Base-by-base conservation (phyloP, 179 eudicot genomes). In the Patellifolia procumbens region DNA sequence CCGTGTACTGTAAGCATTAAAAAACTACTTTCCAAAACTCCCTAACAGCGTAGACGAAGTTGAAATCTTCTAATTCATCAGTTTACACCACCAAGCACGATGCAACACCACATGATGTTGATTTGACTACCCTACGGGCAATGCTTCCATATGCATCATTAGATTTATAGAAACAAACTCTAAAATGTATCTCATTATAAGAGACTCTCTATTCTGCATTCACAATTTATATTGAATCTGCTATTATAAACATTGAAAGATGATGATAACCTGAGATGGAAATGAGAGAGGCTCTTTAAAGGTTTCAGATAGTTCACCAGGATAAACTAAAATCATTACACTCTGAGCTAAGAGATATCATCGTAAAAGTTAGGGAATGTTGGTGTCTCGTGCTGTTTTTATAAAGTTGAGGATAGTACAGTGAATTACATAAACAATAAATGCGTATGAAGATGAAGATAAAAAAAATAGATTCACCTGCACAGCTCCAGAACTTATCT, bases 401-500 rank as follows among this genome's bases (percentile, higher is more conserved):
- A 4, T 17, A 29, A 71, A 51, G 39, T 28, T 28, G 24, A 42
- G 58, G 46, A 20, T 60, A 28, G 10, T 61, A 72, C 31, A 45
- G 5, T 37, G n/a, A 46, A 13, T 45, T 60, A 9, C 48, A 46
- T 34, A 10, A 31, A 7, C 60, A n/a, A 19, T 13, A 46, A 43
- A n/a, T n/a, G n/a, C n/a, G n/a, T n/a, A n/a, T n/a, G n/a, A n/a
- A 16, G 0, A 20, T 42, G n/a, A n/a, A 63, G 77, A 20, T 2
- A 5, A 46, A 52, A 3, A 12, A 6, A 6, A 49, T 24, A 65
- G 48, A 64, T 3, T 75, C 61, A 64, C 78, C 70, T 72, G 28
- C 2, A 56, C 62, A 26, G 45, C 34, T 63, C 62, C 63, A 32
- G 39, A 48, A 51, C 59, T 75, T 62, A 63, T 64, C 63, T 22